phyloP scores from a whole-genome alignment of 169 alveolate species.

The Plasmodium vivax region DNA sequence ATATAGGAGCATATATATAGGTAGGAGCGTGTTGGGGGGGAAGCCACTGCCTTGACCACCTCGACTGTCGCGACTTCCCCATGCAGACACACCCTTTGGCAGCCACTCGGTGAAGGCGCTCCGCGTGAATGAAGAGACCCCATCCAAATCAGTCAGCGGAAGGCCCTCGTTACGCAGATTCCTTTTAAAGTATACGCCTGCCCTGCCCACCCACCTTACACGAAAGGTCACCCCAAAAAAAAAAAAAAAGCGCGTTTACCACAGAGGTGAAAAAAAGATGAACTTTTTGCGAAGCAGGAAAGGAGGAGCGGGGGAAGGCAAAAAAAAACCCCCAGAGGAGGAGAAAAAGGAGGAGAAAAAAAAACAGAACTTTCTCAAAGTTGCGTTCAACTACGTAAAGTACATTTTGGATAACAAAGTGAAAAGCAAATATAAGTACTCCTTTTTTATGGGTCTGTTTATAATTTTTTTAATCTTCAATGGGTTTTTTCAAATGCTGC shows the following conservation, averaged over 20 bases:
- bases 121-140: too few relatives aligned
- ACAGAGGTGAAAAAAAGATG: background rate
- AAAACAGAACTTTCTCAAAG: background rate
- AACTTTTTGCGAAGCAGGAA: background rate
- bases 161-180: background rate
- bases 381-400: background rate
- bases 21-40: background rate
- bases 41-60: too few relatives aligned
- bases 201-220: too few relatives aligned
- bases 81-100: background rate
- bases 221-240: background rate
- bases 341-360: constrained; percentile 5
- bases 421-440: constrained; percentile 22
- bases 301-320: background rate
- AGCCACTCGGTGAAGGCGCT: background rate
- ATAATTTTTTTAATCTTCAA: constrained; percentile 46
- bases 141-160: too few relatives aligned
- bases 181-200: too few relatives aligned
- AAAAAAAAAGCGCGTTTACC: background rate
- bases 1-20: background rate
- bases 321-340: background rate
- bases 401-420: constrained; percentile 1
- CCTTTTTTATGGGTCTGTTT: constrained; percentile 65
- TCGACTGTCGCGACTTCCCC: too few relatives aligned
- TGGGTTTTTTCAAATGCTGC: constrained; percentile 28